A percentile compares a stretch with the other conserved stretches of the same genome.
Evolutionary conservation across 2,329 filamentous ascomycete genomes (phyloP).

Genomic region (Monilinia polystroma): DNA sequence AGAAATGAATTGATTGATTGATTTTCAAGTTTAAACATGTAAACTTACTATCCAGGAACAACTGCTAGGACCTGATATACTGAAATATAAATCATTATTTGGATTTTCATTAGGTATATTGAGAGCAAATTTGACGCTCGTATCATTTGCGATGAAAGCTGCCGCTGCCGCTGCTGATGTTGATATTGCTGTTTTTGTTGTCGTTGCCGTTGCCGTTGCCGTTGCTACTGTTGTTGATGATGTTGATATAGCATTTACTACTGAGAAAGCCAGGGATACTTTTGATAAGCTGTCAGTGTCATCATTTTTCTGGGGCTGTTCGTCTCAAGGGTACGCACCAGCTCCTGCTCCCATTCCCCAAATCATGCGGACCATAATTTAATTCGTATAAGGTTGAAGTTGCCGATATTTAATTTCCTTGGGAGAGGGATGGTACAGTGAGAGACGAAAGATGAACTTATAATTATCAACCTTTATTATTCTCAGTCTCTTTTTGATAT

Average conservation of each 20-base stretch:
- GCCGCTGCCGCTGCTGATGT: conserved; percentile 9
- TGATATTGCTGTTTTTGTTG: too few species aligned
- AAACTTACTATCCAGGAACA: conserved; percentile 49
- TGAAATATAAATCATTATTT: conserved; percentile 53
- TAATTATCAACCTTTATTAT: neutral
- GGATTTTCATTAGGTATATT: conserved; percentile 49
- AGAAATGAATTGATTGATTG: neutral
- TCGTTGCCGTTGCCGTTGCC: too few species aligned
- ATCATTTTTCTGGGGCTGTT: neutral
- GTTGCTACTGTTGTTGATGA: neutral
- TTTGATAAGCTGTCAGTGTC: neutral
- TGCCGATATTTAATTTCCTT: neutral
- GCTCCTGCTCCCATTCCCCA: neutral
- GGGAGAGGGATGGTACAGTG: neutral
- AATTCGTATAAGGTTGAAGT: too few species aligned
- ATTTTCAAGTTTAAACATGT: neutral
- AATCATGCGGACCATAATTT: conserved; percentile 19
- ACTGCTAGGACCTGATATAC: conserved; percentile 48
- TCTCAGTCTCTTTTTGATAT: neutral
- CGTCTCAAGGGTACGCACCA: neutral
- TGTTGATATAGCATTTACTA: conserved; percentile 1
- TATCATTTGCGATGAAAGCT: conserved; percentile 46
- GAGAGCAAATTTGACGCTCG: conserved; percentile 50
- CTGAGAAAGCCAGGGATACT: conserved; percentile 18
- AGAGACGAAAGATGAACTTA: neutral